A percentile compares a stretch with the other conserved stretches of the same genome.
Conservation (phyloP, 2,329 filamentous ascomycete species). For the Microdochium trichocladiopsis region DNA sequence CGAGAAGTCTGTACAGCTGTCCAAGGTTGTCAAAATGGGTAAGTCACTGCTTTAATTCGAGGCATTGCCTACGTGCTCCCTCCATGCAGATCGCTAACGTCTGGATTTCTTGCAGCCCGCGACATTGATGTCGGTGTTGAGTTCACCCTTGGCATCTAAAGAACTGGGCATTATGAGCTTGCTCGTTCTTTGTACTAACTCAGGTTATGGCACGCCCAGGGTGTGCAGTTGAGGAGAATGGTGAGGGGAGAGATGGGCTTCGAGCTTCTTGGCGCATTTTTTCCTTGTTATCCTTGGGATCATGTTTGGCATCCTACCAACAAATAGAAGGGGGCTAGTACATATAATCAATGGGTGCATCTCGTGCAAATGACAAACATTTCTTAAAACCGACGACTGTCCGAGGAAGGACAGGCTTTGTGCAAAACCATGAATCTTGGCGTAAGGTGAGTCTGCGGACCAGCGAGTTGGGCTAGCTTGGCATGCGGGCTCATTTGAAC, state of each 20-base stretch:
- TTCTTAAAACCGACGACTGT: neutral
- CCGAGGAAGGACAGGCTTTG: neutral
- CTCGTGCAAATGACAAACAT: neutral
- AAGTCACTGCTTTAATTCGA: slow-evolving; percentile 28
- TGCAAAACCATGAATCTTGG: no score
- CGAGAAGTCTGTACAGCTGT: slow-evolving; percentile 98
- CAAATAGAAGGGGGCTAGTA: neutral
- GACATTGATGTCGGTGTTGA: slow-evolving; percentile 97
- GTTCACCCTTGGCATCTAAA: slow-evolving; percentile 89
- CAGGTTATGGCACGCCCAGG: slow-evolving; percentile 16
- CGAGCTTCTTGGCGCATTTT: neutral
- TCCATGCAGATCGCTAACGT: slow-evolving; percentile 14
- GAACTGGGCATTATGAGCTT: slow-evolving; percentile 13
- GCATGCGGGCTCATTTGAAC: no score
- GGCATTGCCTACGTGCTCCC: slow-evolving; percentile 3
- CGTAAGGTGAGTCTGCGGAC: no score
- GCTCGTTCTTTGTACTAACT: slow-evolving; percentile 21
- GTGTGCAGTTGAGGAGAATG: neutral
- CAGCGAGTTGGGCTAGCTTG: no score
- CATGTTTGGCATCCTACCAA: neutral
- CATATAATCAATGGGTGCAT: neutral
- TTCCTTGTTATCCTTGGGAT: neutral
- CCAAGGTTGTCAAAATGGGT: slow-evolving; percentile 98
- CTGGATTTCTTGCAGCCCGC: slow-evolving; percentile 49
- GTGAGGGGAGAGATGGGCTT: neutral